These are phyloP conservation scores for Wickerhamiella cacticola DNA, from an alignment of 805 yeast genomes.

Conservation along the genomic window DNA sequence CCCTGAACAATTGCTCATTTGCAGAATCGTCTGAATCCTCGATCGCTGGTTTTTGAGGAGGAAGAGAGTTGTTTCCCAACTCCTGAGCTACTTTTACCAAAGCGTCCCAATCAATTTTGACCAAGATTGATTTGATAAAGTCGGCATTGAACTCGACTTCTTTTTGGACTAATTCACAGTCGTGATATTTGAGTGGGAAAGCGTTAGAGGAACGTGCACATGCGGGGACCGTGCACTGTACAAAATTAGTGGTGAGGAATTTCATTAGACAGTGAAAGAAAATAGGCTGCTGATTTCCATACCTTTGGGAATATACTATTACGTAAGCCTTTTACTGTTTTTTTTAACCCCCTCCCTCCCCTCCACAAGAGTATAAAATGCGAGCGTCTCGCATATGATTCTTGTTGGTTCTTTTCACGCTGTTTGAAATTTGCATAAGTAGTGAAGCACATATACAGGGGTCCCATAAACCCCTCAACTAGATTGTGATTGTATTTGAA, in stretches of 20 bases:
- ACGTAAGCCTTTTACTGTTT: too few relatives aligned
- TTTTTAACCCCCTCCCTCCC: too few relatives aligned
- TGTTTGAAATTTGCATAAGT: background rate
- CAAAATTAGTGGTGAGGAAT: conserved; percentile 89
- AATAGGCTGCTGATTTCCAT: background rate
- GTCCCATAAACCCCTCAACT: too few relatives aligned
- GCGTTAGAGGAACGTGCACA: conserved; percentile 66
- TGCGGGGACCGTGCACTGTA: conserved; percentile 76
- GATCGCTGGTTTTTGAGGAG: conserved; percentile 30
- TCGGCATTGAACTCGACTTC: conserved; percentile 73
- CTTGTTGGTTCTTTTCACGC: background rate
- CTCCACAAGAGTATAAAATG: too few relatives aligned
- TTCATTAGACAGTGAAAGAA: conserved; percentile 43
- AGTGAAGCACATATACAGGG: too few relatives aligned
- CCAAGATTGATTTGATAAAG: conserved; percentile 62
- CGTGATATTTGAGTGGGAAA: conserved; percentile 66
- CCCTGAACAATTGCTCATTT: conserved; percentile 55
- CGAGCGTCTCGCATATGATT: too few relatives aligned
- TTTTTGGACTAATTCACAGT: conserved; percentile 60
- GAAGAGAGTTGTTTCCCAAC: conserved; percentile 44
- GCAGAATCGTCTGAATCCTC: conserved; percentile 39
- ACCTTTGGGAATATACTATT: background rate
- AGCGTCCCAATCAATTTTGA: conserved; percentile 83
- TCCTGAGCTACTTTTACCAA: conserved; percentile 65
- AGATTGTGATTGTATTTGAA: too few relatives aligned